Percentiles rank a stretch among this genome's conserved stretches.
Evolutionary conservation across 805 yeast genomes (phyloP).

Genomic region (Myxozyma lipomycoides): DNA sequence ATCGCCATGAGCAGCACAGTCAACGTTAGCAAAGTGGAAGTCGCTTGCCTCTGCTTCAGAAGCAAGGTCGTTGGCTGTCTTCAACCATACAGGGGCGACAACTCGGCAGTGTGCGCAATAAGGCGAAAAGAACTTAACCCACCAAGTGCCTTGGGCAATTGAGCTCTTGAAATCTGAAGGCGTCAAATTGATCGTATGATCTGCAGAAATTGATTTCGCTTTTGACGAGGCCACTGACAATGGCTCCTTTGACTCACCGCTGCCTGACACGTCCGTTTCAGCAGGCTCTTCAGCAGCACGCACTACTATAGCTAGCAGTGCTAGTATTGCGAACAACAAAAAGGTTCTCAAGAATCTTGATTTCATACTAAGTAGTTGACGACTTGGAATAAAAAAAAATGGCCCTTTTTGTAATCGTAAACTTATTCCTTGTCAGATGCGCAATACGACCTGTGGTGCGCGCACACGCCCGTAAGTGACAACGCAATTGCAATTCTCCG

Average conservation of each 20-base stretch:
- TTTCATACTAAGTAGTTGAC: too few relatives aligned
- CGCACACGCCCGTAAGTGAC: not conserved
- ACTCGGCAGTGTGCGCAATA: constrained; percentile 77
- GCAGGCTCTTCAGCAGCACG: not conserved
- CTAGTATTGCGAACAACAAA: too few relatives aligned
- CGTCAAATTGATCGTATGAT: constrained; percentile 21
- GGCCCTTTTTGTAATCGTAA: too few relatives aligned
- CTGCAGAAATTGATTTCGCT: not conserved
- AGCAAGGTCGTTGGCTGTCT: constrained; percentile 53
- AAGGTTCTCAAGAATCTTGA: too few relatives aligned
- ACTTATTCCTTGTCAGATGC: too few relatives aligned
- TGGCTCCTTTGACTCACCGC: not conserved
- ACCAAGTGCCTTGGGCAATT: constrained; percentile 45
- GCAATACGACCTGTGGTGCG: too few relatives aligned
- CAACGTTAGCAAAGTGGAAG: constrained; percentile 64
- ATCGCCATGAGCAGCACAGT: constrained; percentile 85
- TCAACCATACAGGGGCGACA: constrained; percentile 80
- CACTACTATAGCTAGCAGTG: not conserved
- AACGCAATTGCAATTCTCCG: not conserved
- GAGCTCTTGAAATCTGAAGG: constrained; percentile 7
- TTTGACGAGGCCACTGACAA: not conserved
- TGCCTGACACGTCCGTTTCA: not conserved
- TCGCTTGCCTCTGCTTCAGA: constrained; percentile 45
- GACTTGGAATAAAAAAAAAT: too few relatives aligned
- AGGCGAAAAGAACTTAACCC: constrained; percentile 89